Evolutionary conservation across 768 basidiomycete genomes (phyloP).

Genomic region (Hirschioporus abietinus): DNA sequence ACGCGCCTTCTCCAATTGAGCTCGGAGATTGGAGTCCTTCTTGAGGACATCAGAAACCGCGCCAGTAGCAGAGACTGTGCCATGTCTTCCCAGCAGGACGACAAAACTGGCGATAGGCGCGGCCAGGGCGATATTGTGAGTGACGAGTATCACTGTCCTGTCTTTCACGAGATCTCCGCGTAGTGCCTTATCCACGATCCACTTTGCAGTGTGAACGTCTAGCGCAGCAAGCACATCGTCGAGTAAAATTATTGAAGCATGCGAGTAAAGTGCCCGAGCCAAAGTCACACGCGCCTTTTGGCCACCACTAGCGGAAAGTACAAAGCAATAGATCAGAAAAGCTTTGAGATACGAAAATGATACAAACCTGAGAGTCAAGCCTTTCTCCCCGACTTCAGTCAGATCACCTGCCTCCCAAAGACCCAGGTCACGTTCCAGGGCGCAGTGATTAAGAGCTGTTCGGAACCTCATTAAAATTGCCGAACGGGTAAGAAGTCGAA

Average conservation of each 20-base stretch:
- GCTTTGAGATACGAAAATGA: background rate
- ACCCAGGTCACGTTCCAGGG: slow-evolving; percentile 38
- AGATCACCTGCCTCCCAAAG: slow-evolving; percentile 55
- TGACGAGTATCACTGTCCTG: slow-evolving; percentile 45
- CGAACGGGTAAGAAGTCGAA: background rate
- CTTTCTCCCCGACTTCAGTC: slow-evolving; percentile 72
- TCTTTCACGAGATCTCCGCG: slow-evolving; percentile 40
- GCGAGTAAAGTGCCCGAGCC: slow-evolving; percentile 32
- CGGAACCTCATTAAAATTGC: background rate
- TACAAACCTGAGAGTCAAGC: slow-evolving; percentile 12
- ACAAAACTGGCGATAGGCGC: slow-evolving; percentile 17
- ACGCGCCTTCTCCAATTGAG: background rate
- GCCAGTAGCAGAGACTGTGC: slow-evolving; percentile 12
- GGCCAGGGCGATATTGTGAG: slow-evolving; percentile 18
- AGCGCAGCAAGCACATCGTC: slow-evolving; percentile 36
- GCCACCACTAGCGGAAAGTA: slow-evolving; percentile 27
- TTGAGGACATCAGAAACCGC: slow-evolving; percentile 11
- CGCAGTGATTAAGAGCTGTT: slow-evolving; percentile 32
- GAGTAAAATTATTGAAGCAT: slow-evolving; percentile 28
- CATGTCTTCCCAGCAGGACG: slow-evolving; percentile 14
- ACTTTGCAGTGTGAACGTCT: slow-evolving; percentile 42
- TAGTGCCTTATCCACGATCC: slow-evolving; percentile 47
- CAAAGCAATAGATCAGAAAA: background rate
- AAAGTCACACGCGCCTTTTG: slow-evolving; percentile 36
- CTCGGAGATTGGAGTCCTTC: slow-evolving; percentile 7